Percentiles rank a stretch among this genome's conserved stretches.
Conservation (phyloP, 495 filamentous ascomycete species). For the Podospora pseudoanserina region DNA sequence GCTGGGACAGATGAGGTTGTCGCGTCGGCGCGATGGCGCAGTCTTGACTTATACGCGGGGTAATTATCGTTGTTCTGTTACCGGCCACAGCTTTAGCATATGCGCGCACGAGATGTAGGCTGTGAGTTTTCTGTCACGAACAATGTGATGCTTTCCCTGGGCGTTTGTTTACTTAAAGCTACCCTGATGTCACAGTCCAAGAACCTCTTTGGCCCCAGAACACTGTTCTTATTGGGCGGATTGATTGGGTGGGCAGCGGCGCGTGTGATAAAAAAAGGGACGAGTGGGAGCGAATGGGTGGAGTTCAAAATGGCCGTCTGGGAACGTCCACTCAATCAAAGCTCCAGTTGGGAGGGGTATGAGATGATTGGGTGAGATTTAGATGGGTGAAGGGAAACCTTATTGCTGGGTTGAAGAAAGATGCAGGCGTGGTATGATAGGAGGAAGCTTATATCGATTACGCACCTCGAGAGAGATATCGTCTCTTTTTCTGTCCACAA, state of each 20-base stretch:
- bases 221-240: slow-evolving; percentile 33
- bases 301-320: slow-evolving; percentile 28
- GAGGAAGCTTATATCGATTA: slow-evolving; percentile 1
- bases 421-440: slow-evolving; percentile 12
- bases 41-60: not conserved
- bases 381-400: slow-evolving; percentile 24
- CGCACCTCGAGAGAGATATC: slow-evolving; percentile 1
- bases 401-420: slow-evolving; percentile 13
- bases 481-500: not conserved
- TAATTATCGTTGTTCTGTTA: slow-evolving; percentile 1
- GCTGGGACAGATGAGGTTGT: not conserved
- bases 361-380: slow-evolving; percentile 39
- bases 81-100: not conserved
- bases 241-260: slow-evolving; percentile 30
- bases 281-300: slow-evolving; percentile 29
- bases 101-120: not conserved
- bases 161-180: slow-evolving; percentile 33
- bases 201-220: not conserved
- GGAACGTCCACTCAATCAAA: slow-evolving; percentile 35
- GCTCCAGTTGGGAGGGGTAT: slow-evolving; percentile 34
- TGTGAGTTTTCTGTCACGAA: not conserved
- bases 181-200: not conserved
- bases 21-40: not conserved
- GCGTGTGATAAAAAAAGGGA: slow-evolving; percentile 24
- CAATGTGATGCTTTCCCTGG: slow-evolving; percentile 1